These are phyloP conservation scores for Letharia columbiana DNA, from an alignment of 495 filamentous ascomycete species.

Conservation along the genomic window DNA sequence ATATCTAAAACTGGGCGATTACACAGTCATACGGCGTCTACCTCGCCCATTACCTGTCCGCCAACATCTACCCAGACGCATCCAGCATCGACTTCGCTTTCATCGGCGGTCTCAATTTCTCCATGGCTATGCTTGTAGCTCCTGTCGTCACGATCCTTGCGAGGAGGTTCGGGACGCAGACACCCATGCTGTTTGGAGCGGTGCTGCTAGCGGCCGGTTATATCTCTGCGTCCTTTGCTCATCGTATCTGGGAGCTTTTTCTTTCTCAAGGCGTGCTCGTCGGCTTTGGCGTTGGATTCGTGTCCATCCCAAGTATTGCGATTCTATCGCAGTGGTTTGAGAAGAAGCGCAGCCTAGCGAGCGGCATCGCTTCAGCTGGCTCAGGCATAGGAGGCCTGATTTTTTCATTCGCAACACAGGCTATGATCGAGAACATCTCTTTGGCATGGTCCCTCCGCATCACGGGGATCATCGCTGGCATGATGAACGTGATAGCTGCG, in stretches of 20 bases:
- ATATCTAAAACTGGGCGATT: not conserved
- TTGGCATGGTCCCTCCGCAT: conserved; percentile 45
- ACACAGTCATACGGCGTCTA: conserved; percentile 40
- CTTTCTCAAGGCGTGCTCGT: conserved; percentile 43
- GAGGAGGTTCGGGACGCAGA: conserved; percentile 32
- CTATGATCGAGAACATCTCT: conserved; percentile 39
- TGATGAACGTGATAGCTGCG: conserved; percentile 34
- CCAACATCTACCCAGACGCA: conserved; percentile 37
- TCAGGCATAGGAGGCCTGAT: conserved; percentile 45
- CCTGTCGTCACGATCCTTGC: conserved; percentile 38
- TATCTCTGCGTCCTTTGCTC: conserved; percentile 41
- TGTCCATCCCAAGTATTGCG: conserved; percentile 39
- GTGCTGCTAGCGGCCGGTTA: conserved; percentile 34
- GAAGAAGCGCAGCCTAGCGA: conserved; percentile 40
- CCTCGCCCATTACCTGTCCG: conserved; percentile 42
- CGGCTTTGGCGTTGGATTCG: conserved; percentile 44
- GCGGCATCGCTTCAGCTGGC: conserved; percentile 41
- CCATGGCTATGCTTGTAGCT: conserved; percentile 39
- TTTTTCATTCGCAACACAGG: conserved; percentile 38
- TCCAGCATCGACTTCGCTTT: conserved; percentile 43
- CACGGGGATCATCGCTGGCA: conserved; percentile 39
- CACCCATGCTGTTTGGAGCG: conserved; percentile 37
- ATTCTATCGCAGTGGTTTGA: conserved; percentile 48
- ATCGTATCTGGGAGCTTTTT: conserved; percentile 43
- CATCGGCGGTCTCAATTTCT: conserved; percentile 44